A percentile compares a stretch with the other conserved stretches of the same genome.
Evolutionary conservation across 2,329 filamentous ascomycete species (phyloP).

Genomic region (Penicillium sp.): DNA sequence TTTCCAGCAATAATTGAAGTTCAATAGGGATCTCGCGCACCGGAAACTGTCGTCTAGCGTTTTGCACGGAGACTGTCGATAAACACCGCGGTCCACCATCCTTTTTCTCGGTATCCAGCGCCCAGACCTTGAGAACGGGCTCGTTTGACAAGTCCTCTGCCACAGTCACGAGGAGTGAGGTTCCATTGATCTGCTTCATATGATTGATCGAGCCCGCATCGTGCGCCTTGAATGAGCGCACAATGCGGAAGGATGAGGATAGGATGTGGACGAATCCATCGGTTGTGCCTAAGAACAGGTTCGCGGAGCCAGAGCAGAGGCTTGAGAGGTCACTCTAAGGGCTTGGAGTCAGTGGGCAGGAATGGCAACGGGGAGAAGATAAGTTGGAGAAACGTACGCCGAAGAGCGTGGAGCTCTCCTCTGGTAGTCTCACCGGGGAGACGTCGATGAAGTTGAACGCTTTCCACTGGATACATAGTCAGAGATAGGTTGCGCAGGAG

Average conservation of each 20-base stretch:
- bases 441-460: slow-evolving; percentile 99
- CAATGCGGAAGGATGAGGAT: slow-evolving; percentile 80
- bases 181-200: slow-evolving; percentile 88
- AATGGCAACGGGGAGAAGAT: neutral
- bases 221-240: slow-evolving; percentile 84
- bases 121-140: slow-evolving; percentile 95
- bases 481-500: neutral
- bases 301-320: slow-evolving; percentile 83
- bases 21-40: slow-evolving; percentile 46
- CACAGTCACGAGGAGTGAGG: slow-evolving; percentile 76
- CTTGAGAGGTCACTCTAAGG: slow-evolving; percentile 70
- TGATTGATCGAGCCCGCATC: slow-evolving; percentile 75
- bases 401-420: slow-evolving; percentile 77
- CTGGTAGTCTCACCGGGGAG: slow-evolving; percentile 73
- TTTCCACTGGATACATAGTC: slow-evolving; percentile 72
- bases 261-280: slow-evolving; percentile 87
- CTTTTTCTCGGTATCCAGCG: slow-evolving; percentile 92
- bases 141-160: slow-evolving; percentile 85
- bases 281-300: slow-evolving; percentile 81
- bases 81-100: slow-evolving; percentile 85
- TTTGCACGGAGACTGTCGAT: slow-evolving; percentile 81
- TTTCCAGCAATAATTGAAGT: neutral
- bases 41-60: slow-evolving; percentile 90
- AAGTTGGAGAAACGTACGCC: slow-evolving; percentile 59
- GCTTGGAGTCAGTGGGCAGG: slow-evolving; percentile 3